These are phyloP conservation scores for Melaleuca alternifolia DNA, from an alignment of 345 rosid species.

Conservation along the genomic window DNA sequence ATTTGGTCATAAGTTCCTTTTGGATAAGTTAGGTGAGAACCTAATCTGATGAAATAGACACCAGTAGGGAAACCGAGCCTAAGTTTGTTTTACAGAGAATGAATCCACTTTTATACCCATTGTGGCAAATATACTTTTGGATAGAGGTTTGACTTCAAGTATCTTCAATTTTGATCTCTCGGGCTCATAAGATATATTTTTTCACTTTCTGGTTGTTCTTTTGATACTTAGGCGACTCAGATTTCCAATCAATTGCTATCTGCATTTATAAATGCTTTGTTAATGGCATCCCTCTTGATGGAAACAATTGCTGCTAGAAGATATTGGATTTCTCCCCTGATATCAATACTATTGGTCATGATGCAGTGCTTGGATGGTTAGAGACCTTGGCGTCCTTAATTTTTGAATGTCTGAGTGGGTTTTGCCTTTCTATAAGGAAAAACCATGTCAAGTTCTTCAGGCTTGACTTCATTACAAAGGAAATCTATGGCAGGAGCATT, in stretches of 20 bases:
- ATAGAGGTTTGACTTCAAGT: neutral
- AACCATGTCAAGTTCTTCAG: neutral
- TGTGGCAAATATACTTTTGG: neutral
- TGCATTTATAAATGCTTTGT: neutral
- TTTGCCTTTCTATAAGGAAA: neutral
- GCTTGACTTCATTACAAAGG: neutral
- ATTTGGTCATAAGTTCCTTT: neutral
- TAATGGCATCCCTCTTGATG: neutral
- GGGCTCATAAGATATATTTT: neutral
- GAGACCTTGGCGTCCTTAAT: neutral
- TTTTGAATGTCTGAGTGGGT: neutral
- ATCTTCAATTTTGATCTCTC: neutral
- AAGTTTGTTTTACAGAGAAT: neutral
- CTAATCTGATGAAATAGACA: neutral
- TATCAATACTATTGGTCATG: neutral
- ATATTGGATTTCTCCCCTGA: neutral
- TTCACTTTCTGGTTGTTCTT: neutral
- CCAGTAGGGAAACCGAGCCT: neutral
- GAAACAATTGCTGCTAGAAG: neutral
- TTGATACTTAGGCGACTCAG: neutral
- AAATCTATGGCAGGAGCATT: neutral
- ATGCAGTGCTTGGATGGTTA: neutral
- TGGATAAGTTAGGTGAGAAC: neutral
- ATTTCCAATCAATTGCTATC: neutral
- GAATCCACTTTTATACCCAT: neutral